Evolutionary conservation across 73 alveolate genomes (phyloP).

Genomic region (Halteria grandinella): DNA sequence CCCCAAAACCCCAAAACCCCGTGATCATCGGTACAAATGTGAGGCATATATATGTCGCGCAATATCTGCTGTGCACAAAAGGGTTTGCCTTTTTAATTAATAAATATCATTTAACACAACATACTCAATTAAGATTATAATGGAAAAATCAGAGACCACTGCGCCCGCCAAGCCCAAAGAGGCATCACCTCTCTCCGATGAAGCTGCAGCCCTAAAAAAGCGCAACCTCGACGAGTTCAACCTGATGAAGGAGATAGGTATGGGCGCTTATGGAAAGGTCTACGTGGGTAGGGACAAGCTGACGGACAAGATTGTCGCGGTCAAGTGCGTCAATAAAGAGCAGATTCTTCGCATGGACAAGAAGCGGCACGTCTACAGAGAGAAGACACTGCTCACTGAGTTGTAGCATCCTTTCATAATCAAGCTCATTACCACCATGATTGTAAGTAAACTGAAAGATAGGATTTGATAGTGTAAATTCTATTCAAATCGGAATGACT

Average conservation of each 20-base stretch:
- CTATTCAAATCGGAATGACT: background rate
- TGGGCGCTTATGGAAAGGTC: constrained; percentile 95
- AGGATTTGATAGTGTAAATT: background rate
- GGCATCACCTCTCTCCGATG: too few relatives aligned
- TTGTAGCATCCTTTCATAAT: constrained; percentile 55
- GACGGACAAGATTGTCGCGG: constrained; percentile 85
- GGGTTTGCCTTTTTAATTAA: too few relatives aligned
- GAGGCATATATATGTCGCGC: too few relatives aligned
- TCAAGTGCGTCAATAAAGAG: constrained; percentile 65
- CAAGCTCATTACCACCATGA: constrained; percentile 48
- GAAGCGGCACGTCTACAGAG: constrained; percentile 56
- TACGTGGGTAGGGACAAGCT: constrained; percentile 81
- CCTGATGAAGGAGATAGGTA: constrained; percentile 72
- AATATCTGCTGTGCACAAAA: too few relatives aligned
- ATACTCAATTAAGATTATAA: too few relatives aligned
- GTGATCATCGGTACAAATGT: too few relatives aligned
- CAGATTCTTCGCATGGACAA: constrained; percentile 46
- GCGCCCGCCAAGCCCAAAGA: too few relatives aligned
- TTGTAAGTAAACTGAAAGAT: background rate
- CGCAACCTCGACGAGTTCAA: constrained; percentile 22
- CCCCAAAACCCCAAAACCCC: too few relatives aligned
- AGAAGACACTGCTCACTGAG: constrained; percentile 49
- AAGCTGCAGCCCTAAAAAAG: too few relatives aligned
- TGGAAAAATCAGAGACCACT: too few relatives aligned
- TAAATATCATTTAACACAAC: too few relatives aligned